A percentile compares a stretch with the other conserved stretches of the same genome.
phyloP scores from a whole-genome alignment of 2,329 filamentous ascomycete genomes.

The Microsporum audouinii region DNA sequence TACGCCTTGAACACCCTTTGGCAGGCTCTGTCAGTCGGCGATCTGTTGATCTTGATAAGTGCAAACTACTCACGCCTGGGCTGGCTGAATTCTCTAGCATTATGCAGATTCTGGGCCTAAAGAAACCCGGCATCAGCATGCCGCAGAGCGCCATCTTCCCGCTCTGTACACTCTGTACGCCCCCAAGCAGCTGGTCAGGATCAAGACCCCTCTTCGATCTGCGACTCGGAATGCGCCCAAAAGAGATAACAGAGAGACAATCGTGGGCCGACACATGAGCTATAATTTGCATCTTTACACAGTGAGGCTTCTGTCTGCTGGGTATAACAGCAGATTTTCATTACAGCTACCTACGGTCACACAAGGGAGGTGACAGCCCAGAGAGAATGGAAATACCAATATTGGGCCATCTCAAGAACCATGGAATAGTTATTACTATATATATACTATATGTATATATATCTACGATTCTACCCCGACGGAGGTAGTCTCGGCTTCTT shows the following conservation, averaged over 20 bases:
- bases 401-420: background rate
- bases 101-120: background rate
- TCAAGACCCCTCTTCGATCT: background rate
- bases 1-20: background rate
- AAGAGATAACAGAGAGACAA: too few species aligned
- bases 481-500: background rate
- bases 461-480: background rate
- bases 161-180: background rate
- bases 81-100: background rate
- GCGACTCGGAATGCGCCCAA: too few species aligned
- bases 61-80: background rate
- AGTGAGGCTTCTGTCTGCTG: too few species aligned
- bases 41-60: background rate
- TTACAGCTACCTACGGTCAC: background rate
- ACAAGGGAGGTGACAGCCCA: background rate
- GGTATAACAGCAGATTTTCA: background rate
- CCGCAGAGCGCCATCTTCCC: background rate
- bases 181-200: background rate
- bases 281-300: background rate
- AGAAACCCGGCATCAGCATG: background rate
- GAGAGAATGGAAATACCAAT: background rate
- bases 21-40: background rate
- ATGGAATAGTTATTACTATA: background rate
- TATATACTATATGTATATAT: background rate
- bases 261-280: too few species aligned